phyloP scores from a whole-genome alignment of 2,329 filamentous ascomycete species.

The Berkeleyomyces basicola region DNA sequence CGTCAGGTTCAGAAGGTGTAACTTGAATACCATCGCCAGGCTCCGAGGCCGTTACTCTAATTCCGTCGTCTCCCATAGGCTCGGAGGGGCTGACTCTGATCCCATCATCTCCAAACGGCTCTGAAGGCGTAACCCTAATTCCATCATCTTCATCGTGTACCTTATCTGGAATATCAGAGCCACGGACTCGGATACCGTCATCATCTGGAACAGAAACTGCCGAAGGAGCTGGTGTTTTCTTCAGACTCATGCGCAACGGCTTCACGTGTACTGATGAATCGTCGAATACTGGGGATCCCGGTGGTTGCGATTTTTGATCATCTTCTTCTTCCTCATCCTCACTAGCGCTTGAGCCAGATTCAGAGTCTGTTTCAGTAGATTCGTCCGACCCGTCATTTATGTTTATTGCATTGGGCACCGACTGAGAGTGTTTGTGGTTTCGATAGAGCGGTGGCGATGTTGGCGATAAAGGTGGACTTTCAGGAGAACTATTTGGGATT shows the following conservation, averaged over 20 bases:
- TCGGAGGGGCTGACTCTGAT: slow-evolving; percentile 6
- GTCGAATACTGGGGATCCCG: neutral
- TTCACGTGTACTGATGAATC: slow-evolving; percentile 9
- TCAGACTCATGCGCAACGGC: slow-evolving; percentile 5
- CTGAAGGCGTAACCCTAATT: slow-evolving; percentile 27
- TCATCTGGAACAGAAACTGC: slow-evolving; percentile 18
- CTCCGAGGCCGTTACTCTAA: slow-evolving; percentile 15
- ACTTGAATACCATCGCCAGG: slow-evolving; percentile 2
- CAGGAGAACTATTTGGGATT: slow-evolving; percentile 23
- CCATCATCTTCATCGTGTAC: slow-evolving; percentile 22
- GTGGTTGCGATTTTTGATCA: neutral
- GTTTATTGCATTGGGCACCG: slow-evolving; percentile 9
- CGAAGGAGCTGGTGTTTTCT: slow-evolving; percentile 2
- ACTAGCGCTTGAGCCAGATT: neutral
- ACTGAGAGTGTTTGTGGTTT: slow-evolving; percentile 9
- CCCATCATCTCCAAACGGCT: slow-evolving; percentile 16
- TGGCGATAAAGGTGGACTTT: slow-evolving; percentile 3
- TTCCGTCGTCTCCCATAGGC: slow-evolving; percentile 18
- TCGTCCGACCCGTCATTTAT: neutral
- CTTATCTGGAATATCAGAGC: slow-evolving; percentile 5
- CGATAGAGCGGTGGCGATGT: neutral
- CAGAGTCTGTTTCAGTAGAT: neutral
- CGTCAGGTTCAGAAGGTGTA: slow-evolving; percentile 17
- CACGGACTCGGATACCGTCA: slow-evolving; percentile 19
- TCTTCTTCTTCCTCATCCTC: neutral